phyloP scores from a whole-genome alignment of 2,329 filamentous ascomycete genomes.

The Calcarisporium arbuscula region DNA sequence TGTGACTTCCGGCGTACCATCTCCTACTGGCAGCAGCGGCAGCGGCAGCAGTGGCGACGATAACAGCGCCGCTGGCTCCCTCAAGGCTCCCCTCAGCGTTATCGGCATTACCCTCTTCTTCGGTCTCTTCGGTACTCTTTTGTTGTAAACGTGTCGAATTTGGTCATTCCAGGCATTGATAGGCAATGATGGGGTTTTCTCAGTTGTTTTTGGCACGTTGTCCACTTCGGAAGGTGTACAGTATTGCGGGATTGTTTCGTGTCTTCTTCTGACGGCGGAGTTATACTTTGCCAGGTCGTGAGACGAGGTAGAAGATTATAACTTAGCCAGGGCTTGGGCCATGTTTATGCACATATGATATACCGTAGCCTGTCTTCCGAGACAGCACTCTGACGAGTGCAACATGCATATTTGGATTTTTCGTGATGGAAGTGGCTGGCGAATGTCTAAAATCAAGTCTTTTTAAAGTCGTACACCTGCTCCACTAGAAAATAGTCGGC shows the following conservation, averaged over 20 bases:
- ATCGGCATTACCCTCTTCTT: conserved; percentile 28
- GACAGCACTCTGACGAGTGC: too few relatives aligned
- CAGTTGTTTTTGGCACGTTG: too few relatives aligned
- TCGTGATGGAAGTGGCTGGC: too few relatives aligned
- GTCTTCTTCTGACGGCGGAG: not conserved
- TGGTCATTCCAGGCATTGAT: conserved; percentile 9
- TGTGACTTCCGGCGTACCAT: conserved; percentile 25
- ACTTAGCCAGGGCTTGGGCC: conserved; percentile 19
- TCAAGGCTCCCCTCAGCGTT: conserved; percentile 26
- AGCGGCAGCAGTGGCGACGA: conserved; percentile 13
- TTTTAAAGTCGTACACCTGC: too few relatives aligned
- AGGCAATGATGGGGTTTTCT: conserved; percentile 2
- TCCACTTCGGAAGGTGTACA: too few relatives aligned
- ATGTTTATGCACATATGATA: too few relatives aligned
- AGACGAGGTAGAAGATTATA: conserved; percentile 18
- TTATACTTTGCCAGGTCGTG: conserved; percentile 1
- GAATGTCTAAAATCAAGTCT: too few relatives aligned
- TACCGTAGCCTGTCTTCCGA: too few relatives aligned
- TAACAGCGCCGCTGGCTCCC: conserved; percentile 25
- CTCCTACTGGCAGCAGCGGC: conserved; percentile 16
- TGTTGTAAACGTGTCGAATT: conserved; percentile 26
- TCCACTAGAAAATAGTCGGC: too few relatives aligned
- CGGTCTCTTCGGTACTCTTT: conserved; percentile 31
- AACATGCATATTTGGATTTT: too few relatives aligned
- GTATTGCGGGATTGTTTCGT: too few relatives aligned